phyloP scores from a whole-genome alignment of 495 filamentous ascomycete genomes.

The Neurospora terricola region DNA sequence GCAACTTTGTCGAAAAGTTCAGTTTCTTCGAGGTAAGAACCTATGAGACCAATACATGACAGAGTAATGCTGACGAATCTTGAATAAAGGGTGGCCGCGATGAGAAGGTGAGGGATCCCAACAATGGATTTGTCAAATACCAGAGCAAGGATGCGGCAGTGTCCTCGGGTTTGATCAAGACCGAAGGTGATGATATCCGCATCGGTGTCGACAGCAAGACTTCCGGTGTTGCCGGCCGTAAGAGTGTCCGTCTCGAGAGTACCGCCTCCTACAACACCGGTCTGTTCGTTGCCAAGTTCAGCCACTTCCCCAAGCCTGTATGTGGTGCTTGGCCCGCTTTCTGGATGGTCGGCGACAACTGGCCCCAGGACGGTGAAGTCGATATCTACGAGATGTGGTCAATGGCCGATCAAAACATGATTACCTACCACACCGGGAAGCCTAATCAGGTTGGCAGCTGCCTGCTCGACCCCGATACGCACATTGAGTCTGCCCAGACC shows the following conservation, averaged over 20 bases:
- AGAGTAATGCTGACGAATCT: background rate
- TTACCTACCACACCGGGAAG: slow-evolving; percentile 63
- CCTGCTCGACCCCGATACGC: slow-evolving; percentile 32
- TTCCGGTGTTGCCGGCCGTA: slow-evolving; percentile 39
- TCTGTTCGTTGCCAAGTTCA: slow-evolving; percentile 60
- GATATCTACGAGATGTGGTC: slow-evolving; percentile 88
- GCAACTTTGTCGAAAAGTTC: slow-evolving; percentile 46
- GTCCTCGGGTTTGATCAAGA: slow-evolving; percentile 42
- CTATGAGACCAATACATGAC: background rate
- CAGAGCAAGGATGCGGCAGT: slow-evolving; percentile 41
- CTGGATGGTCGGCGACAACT: slow-evolving; percentile 67
- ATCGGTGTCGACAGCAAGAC: slow-evolving; percentile 36
- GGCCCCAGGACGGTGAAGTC: slow-evolving; percentile 75
- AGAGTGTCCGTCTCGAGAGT: slow-evolving; percentile 58
- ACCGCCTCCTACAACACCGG: slow-evolving; percentile 55
- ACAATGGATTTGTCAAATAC: slow-evolving; percentile 58
- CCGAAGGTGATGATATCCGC: slow-evolving; percentile 34
- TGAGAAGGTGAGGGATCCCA: slow-evolving; percentile 43
- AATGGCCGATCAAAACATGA: slow-evolving; percentile 47
- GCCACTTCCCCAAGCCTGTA: slow-evolving; percentile 54
- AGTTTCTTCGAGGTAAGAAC: slow-evolving; percentile 34
- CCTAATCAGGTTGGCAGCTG: slow-evolving; percentile 50
- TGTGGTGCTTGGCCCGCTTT: slow-evolving; percentile 55
- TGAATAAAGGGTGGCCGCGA: background rate
- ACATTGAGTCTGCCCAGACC: slow-evolving; percentile 38